phyloP scores from a whole-genome alignment of 768 basidiomycete species.

The Wakefieldia striispora region DNA sequence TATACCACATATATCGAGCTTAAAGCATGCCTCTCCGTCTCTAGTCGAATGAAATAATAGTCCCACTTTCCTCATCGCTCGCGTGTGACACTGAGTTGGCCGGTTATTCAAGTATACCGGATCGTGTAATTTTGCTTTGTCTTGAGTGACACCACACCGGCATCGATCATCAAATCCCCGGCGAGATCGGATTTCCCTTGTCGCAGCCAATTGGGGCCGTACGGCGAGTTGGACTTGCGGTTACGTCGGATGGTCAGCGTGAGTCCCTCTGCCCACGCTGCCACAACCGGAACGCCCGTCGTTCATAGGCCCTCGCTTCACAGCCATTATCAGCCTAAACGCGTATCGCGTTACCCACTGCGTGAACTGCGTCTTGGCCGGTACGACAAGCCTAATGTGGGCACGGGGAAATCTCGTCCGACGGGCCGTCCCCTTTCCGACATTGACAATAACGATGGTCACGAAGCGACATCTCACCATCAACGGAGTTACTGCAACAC shows the following conservation, averaged over 20 bases:
- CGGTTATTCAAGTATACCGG: background rate
- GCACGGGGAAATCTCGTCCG: no score
- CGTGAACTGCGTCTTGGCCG: no score
- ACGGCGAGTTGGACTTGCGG: background rate
- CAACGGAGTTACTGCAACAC: no score
- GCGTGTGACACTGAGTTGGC: background rate
- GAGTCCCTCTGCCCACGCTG: no score
- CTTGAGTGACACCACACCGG: no score
- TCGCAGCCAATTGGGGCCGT: background rate
- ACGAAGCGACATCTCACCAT: no score
- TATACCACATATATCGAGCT: constrained; percentile 25
- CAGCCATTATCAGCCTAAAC: background rate
- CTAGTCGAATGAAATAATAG: background rate
- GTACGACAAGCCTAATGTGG: no score
- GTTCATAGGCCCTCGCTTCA: no score
- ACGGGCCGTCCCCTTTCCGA: no score
- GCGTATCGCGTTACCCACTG: no score
- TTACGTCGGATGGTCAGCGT: background rate
- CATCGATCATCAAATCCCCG: constrained; percentile 1
- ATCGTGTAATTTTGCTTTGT: constrained; percentile 2
- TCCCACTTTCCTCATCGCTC: background rate
- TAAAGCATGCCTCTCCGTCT: constrained; percentile 2
- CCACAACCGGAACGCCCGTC: no score
- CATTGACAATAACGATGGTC: no score
- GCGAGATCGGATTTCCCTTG: background rate